Evolutionary conservation across 345 rosid genomes (phyloP), one percentile per base, ranked within the genome.

Genomic region (Citrus hindsii): DNA sequence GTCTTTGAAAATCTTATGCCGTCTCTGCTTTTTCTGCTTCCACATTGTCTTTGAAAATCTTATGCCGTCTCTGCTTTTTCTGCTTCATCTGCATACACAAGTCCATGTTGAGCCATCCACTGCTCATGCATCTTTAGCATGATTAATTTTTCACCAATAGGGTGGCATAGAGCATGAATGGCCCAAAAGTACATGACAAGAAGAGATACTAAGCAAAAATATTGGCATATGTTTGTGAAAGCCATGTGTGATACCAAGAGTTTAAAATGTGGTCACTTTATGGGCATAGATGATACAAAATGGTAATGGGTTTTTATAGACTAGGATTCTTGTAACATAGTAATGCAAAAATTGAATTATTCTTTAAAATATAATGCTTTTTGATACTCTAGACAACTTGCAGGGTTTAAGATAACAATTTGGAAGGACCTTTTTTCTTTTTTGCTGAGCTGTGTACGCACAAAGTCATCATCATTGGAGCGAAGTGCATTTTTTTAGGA

Each of bases 21-120:
- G 86, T 60, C n/a, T n/a, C n/a, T n/a, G n/a, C n/a, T n/a, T n/a
- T n/a, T n/a, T n/a, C n/a, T n/a, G n/a, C n/a, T n/a, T n/a, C n/a
- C 66, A 82, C 74, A 53, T 86, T 88, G 33, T 79, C 66, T 25
- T 25, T 25, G 27, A 25, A 25, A 25, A 25, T 25, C 30, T 28
- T 28, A 28, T 83, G 80, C 22, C 91, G 86, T 60, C 61, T 27
- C 21, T 42, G 72, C 64, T 74, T 68, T 67, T 67, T 86, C 89
- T 0, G 38, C 71, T 27, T 46, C 76, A 8, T 67, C 76, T 63
- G 27, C 53, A 77, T 88, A 86, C 56, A 38, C 62, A 38, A 77
- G 75, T 24, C 85, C 78, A 28, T 86, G 69, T 46, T 8, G 74
- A 24, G 55, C 33, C 82, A 86, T 68, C 91, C 91, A 86, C 7